phyloP scores from a whole-genome alignment of 2,329 filamentous ascomycete species.

The Penicillium paneum region DNA sequence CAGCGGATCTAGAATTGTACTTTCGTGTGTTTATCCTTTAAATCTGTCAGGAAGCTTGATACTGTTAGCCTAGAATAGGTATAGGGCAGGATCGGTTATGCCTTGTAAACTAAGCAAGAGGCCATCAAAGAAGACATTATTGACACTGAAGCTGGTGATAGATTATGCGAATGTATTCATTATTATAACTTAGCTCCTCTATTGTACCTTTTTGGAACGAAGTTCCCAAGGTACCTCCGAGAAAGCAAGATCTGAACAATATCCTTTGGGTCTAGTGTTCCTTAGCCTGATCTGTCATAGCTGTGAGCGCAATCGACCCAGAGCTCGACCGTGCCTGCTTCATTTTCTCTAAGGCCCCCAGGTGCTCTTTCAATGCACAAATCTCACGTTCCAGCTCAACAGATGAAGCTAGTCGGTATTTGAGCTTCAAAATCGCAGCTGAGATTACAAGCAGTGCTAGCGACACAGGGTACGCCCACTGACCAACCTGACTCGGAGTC shows the following conservation, averaged over 20 bases:
- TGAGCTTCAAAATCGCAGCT: constrained; percentile 26
- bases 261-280: background rate
- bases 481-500: constrained; percentile 30
- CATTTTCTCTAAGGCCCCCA: constrained; percentile 11
- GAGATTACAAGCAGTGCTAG: constrained; percentile 31
- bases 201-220: background rate
- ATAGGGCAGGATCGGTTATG: too few relatives aligned
- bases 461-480: constrained; percentile 30
- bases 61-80: background rate
- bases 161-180: background rate
- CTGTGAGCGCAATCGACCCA: background rate
- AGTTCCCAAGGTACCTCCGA: too few relatives aligned
- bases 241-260: background rate
- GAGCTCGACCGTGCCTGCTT: constrained; percentile 6
- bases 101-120: background rate
- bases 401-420: constrained; percentile 26
- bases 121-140: background rate
- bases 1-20: background rate
- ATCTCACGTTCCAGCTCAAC: constrained; percentile 33
- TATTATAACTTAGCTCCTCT: background rate
- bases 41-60: background rate
- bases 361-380: constrained; percentile 14
- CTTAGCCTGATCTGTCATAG: background rate
- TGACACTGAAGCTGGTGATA: too few relatives aligned
- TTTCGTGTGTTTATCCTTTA: background rate